phyloP scores from a whole-genome alignment of 164 flowering plant genomes.

The Stephania yunnanensis region DNA sequence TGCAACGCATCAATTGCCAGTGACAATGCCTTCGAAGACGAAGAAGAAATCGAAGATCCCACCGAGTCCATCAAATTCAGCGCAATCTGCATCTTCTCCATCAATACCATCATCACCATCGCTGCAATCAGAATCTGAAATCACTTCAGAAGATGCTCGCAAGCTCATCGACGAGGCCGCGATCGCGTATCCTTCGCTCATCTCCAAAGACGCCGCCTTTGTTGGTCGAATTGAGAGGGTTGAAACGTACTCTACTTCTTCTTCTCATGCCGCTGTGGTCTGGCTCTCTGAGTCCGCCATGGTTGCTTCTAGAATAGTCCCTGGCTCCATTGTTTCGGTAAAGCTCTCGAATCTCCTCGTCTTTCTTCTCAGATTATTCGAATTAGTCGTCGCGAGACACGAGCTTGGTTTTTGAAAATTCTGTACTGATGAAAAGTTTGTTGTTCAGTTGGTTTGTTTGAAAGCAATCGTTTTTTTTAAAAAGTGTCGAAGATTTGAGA shows the following conservation, averaged over 20 bases:
- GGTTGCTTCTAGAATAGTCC: conserved; percentile 43
- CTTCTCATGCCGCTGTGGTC: conserved; percentile 37
- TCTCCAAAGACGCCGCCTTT: conserved; percentile 53
- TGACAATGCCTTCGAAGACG: conserved; percentile 40
- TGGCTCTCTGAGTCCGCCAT: conserved; percentile 76
- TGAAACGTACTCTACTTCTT: conserved; percentile 17
- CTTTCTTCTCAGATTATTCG: no score
- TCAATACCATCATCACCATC: conserved; percentile 7
- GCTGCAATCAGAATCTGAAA: conserved; percentile 1
- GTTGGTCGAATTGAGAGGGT: conserved; percentile 35
- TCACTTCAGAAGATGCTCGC: conserved; percentile 24
- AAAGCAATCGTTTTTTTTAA: no score
- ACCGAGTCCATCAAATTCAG: conserved; percentile 28
- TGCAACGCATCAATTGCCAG: not conserved
- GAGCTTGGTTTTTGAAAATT: no score
- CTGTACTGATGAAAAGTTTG: no score
- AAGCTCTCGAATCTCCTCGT: not conserved
- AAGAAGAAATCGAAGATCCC: conserved; percentile 34
- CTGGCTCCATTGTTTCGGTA: conserved; percentile 84
- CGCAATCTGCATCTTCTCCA: not conserved
- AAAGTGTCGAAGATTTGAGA: no score
- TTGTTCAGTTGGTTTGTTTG: no score
- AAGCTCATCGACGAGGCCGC: conserved; percentile 45
- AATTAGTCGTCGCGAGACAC: no score
- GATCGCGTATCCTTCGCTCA: conserved; percentile 46